Base-by-base conservation (phyloP, 805 yeast genomes). In the Metschnikowia hibisci region DNA sequence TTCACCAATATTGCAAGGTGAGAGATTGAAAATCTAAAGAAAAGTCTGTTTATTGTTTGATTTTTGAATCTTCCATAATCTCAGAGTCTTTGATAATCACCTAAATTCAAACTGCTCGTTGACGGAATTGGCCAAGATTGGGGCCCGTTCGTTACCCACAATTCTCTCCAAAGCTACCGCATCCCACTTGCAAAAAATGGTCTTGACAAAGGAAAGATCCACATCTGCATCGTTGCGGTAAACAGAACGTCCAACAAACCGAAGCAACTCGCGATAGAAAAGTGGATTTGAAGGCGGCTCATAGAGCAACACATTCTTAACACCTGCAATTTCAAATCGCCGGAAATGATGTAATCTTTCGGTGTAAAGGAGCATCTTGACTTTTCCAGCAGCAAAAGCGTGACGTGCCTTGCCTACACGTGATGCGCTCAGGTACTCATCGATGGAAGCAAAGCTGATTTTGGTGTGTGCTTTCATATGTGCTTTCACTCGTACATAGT, bases 291-390 rank as follows among this genome's bases (percentile, higher is more conserved):
- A 71, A 11, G 99, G 98, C 15, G 86, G 73, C 27, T 84, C 87
- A 62, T 88, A 93, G 68, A 93, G 80, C 6, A 91, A 61, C 13
- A 93, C 74, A 43, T 82, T 84, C 57, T 85, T 83, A 16, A 87
- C 96, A 22, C 98, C 98, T 46, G 76, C 78, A 40, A 93, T 71
- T 45, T 86, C 90, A 61, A 77, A 90, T 41, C 98, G 75, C 51
- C 96, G 79, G 69, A 82, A 93, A 59, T 87, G 93, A 63, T 93
- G 98, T 60, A 91, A 69, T 73, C 99, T 82, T 57, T 91, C 98
- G 0, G 97, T 87, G 64, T 91, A 91, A n/a, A 93, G 64, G 68
- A 93, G 61, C 22, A 91, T 74, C 55, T 85, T 82, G 25, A 71
- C 67, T 43, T 81, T 74, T 3, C 77, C 77, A 32, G 78, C 73